Conservation (phyloP, 352 stramenopile genomes). For the Phytophthora parvispora region DNA sequence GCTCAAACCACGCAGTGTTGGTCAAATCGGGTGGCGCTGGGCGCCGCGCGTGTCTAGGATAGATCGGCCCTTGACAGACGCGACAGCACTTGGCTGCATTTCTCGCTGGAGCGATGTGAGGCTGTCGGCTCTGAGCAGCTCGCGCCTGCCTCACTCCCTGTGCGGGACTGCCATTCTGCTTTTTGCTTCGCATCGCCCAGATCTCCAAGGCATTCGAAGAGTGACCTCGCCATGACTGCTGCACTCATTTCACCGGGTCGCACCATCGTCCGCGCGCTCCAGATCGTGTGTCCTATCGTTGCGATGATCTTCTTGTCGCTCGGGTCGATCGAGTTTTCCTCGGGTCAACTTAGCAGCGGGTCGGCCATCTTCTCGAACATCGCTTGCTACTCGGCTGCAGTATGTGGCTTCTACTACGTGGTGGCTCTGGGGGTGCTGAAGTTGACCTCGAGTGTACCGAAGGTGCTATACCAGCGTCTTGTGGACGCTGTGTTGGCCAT, state of each 20-base stretch:
- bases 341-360: slow-evolving; percentile 34
- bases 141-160: not conserved
- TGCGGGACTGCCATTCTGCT: slow-evolving; percentile 3
- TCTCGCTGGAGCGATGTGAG: not conserved
- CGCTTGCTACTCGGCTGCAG: slow-evolving; percentile 36
- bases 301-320: slow-evolving; percentile 47
- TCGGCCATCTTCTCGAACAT: slow-evolving; percentile 22
- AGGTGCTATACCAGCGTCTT: slow-evolving; percentile 25
- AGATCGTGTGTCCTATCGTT: slow-evolving; percentile 20
- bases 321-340: slow-evolving; percentile 37
- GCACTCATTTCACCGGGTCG: slow-evolving; percentile 10
- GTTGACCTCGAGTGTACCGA: slow-evolving; percentile 4
- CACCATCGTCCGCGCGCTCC: slow-evolving; percentile 25
- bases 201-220: slow-evolving; percentile 1
- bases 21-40: slow-evolving; percentile 1
- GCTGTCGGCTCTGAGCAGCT: not conserved
- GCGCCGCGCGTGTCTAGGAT: slow-evolving; percentile 1
- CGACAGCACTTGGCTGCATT: not conserved
- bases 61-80: not conserved
- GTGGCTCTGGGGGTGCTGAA: slow-evolving; percentile 19
- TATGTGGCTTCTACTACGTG: slow-evolving; percentile 37
- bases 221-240: not conserved
- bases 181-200: not conserved
- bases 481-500: slow-evolving; percentile 23
- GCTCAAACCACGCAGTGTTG: not conserved